Percentiles rank a stretch among this genome's conserved stretches.
Evolutionary conservation across 495 filamentous ascomycete species (phyloP).

Genomic region (Xylaria castorea): DNA sequence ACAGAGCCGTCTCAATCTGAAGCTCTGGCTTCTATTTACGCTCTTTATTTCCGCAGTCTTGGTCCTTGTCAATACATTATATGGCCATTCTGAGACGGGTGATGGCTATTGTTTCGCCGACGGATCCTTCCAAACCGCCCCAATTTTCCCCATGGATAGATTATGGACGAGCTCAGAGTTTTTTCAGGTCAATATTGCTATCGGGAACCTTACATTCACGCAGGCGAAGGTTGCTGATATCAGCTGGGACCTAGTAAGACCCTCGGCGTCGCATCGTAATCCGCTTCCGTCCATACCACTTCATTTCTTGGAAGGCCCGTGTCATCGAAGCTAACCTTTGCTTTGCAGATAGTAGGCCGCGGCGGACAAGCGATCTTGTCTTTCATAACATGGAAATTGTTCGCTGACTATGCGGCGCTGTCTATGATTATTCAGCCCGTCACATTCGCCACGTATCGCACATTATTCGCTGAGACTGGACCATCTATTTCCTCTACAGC

Average conservation of each 20-base stretch:
- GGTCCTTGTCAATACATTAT: neutral
- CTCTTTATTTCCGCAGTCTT: neutral
- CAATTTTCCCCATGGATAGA: too few species aligned
- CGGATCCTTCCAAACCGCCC: neutral
- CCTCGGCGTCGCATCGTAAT: too few species aligned
- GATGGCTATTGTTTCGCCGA: neutral
- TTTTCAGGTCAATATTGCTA: conserved; percentile 7
- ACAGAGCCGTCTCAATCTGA: neutral
- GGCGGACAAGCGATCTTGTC: conserved; percentile 7
- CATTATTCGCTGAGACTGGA: neutral
- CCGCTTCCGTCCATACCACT: neutral
- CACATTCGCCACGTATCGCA: conserved; percentile 10
- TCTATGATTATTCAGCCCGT: conserved; percentile 3
- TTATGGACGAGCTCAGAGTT: neutral
- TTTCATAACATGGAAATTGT: conserved; percentile 3
- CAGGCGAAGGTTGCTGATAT: conserved; percentile 9
- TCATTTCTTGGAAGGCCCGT: neutral
- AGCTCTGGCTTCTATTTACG: neutral
- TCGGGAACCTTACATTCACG: conserved; percentile 12
- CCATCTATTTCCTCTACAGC: neutral
- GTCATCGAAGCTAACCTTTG: neutral
- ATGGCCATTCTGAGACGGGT: too few species aligned
- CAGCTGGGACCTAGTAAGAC: conserved; percentile 14
- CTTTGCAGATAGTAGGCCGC: neutral
- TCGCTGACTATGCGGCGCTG: neutral